phyloP scores from a whole-genome alignment of 108 stramenopile species.

The Fistulifera solaris region DNA sequence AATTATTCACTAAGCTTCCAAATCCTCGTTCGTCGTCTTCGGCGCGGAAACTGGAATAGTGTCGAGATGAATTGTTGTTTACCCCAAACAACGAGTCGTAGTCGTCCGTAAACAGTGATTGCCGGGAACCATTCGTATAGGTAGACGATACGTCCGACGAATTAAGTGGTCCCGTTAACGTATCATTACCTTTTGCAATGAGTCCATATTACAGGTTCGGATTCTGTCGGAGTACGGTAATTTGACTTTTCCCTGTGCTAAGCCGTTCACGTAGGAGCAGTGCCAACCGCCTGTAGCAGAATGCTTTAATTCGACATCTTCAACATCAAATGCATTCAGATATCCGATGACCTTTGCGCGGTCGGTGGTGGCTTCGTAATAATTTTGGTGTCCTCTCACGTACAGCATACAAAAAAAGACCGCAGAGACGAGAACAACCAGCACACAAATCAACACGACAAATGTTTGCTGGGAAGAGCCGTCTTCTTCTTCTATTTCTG shows the following conservation, averaged over 20 bases:
- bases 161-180: too few relatives aligned
- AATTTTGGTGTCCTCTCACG: neutral
- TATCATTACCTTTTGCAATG: too few relatives aligned
- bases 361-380: constrained; percentile 8
- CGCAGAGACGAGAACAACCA: neutral
- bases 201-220: too few relatives aligned
- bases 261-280: constrained; percentile 37
- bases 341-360: constrained; percentile 20
- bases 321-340: constrained; percentile 37
- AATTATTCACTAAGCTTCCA: too few relatives aligned
- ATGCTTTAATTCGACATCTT: constrained; percentile 44
- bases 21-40: too few relatives aligned
- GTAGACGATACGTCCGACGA: too few relatives aligned
- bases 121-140: too few relatives aligned
- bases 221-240: neutral
- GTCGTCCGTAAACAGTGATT: too few relatives aligned
- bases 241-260: constrained; percentile 30
- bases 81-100: too few relatives aligned
- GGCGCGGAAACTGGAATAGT: too few relatives aligned
- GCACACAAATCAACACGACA: neutral
- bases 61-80: too few relatives aligned
- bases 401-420: neutral
- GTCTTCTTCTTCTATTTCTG: neutral
- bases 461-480: neutral
- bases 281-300: constrained; percentile 55